Conservation (phyloP, 495 filamentous ascomycete species). For the Penicillium coffeae region DNA sequence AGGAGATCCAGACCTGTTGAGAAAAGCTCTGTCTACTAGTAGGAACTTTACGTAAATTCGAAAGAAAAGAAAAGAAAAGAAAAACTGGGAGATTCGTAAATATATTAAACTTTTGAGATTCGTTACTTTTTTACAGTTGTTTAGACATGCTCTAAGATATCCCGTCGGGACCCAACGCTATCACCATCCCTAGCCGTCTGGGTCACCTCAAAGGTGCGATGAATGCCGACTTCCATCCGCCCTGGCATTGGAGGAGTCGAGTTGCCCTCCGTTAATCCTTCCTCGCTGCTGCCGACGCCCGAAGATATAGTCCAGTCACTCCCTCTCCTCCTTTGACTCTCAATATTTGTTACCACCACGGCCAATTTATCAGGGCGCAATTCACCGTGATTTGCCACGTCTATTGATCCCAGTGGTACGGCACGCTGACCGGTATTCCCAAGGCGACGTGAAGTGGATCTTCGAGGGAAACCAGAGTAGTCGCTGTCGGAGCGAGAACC, state of each 20-base stretch:
- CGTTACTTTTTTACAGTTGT: background rate
- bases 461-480: constrained; percentile 20
- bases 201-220: constrained; percentile 36
- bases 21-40: too few relatives aligned
- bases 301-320: constrained; percentile 17
- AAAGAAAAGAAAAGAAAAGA: too few relatives aligned
- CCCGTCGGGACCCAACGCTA: constrained; percentile 6
- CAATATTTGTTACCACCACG: constrained; percentile 37
- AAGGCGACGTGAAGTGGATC: constrained; percentile 18
- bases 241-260: background rate
- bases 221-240: constrained; percentile 30
- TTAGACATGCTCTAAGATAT: constrained; percentile 28
- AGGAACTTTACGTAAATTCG: too few relatives aligned
- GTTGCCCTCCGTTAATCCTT: constrained; percentile 25
- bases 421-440: constrained; percentile 15
- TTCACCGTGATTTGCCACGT: constrained; percentile 13
- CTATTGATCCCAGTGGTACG: constrained; percentile 31
- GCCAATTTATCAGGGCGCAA: constrained; percentile 39
- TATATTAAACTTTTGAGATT: background rate
- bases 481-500: constrained; percentile 22
- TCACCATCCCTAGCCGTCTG: constrained; percentile 21
- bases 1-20: too few relatives aligned
- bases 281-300: constrained; percentile 32
- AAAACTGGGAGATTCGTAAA: background rate
- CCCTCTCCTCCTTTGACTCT: constrained; percentile 24